A percentile compares a stretch with the other conserved stretches of the same genome.
Evolutionary conservation across 805 yeast genomes (phyloP).

Genomic region (Brettanomyces nanus): DNA sequence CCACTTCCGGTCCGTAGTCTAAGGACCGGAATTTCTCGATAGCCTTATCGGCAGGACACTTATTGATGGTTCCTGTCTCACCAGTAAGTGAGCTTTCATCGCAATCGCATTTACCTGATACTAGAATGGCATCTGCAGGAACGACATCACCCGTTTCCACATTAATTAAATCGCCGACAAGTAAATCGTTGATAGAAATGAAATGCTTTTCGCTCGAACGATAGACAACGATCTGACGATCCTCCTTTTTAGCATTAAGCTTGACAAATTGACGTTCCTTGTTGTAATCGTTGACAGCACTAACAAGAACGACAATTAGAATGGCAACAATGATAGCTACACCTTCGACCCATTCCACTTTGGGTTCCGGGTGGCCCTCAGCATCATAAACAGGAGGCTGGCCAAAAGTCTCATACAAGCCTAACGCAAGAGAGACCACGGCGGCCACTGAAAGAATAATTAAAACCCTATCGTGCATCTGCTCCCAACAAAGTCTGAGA

Average conservation of each 20-base stretch:
- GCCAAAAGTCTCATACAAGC: slow-evolving; percentile 87
- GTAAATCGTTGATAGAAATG: slow-evolving; percentile 63
- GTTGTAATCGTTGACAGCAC: slow-evolving; percentile 94
- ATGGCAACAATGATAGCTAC: slow-evolving; percentile 94
- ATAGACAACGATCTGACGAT: slow-evolving; percentile 67
- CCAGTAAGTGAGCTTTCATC: slow-evolving; percentile 95
- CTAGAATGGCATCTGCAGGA: slow-evolving; percentile 78
- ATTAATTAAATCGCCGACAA: slow-evolving; percentile 79
- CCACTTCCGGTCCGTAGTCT: slow-evolving; percentile 14
- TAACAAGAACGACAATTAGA: slow-evolving; percentile 81
- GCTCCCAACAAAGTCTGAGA: slow-evolving; percentile 62
- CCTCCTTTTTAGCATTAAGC: slow-evolving; percentile 81
- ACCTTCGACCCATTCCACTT: slow-evolving; percentile 98
- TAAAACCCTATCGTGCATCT: slow-evolving; percentile 85
- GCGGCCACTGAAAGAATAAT: slow-evolving; percentile 83
- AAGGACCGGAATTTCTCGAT: slow-evolving; percentile 13
- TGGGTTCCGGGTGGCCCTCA: slow-evolving; percentile 69
- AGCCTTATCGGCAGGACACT: slow-evolving; percentile 40
- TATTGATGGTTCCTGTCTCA: slow-evolving; percentile 77
- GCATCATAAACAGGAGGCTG: slow-evolving; percentile 70
- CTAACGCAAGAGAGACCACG: slow-evolving; percentile 77
- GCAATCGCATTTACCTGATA: slow-evolving; percentile 71
- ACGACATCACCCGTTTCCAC: slow-evolving; percentile 92
- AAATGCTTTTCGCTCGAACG: slow-evolving; percentile 62
- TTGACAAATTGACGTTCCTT: slow-evolving; percentile 90